Base-by-base conservation (phyloP, 371 early-diverging fungal species). In the Actinomortierella wolfii region DNA sequence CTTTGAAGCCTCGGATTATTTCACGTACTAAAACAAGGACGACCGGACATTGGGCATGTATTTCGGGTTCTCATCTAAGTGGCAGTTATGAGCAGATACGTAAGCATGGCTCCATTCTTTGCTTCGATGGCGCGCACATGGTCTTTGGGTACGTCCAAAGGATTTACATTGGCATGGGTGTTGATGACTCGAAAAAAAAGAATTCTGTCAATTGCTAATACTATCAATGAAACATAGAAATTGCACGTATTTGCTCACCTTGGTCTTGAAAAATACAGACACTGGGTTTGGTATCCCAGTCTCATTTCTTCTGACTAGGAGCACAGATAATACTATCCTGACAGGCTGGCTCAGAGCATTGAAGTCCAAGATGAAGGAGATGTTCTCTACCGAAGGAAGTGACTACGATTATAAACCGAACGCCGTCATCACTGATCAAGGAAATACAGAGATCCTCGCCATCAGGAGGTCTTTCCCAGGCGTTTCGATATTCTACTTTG, bases 211-310 rank as follows among this genome's bases (percentile, higher is more conserved):
- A 34, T 34, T 34, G 34, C 34, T 34, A 34, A 34, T 11, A 4
- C 11, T 11, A 6, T 11, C 34, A 4, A 34, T n/a, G n/a, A n/a
- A n/a, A n/a, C n/a, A 34, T 11, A 34, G 34, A 34, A 11, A 34
- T 34, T 34, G 7, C 11, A 34, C 34, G 34, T 34, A 4, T 34
- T 11, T 63, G 13, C 57, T 56, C 42, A 63, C 64, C 8, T 43
- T 57, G 9, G 64, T 57, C 25, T 3, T 63, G 15, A 63, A 63
- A 46, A 63, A 63, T 40, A 34, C 26, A 6, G 53, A 57, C 40
- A 56, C 57, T n/a, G 64, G 64, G 25, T 43, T 54, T 25, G 58
- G 58, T 17, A 43, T 64, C 21, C 64, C 64, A 29, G 64, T 58
- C 13, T 57, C 64, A 14, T 64, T 64, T 42, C 49, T 64, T n/a